Percentiles rank a stretch among this genome's conserved stretches.
phyloP scores from a whole-genome alignment of 768 basidiomycete genomes.

The Kwoniella dejecticola region DNA sequence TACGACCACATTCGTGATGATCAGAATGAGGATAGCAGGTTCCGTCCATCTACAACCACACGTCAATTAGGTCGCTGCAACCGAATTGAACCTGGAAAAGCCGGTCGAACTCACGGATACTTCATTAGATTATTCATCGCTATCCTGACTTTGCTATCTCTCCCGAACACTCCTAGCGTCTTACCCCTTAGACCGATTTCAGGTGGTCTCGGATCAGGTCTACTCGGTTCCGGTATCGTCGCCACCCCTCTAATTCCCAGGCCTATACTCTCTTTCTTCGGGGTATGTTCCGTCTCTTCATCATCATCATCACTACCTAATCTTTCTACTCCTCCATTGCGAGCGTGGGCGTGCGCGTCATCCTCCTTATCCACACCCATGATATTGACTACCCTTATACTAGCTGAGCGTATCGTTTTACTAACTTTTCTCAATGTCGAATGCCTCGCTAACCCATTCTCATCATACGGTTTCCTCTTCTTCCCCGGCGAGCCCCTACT shows the following conservation, averaged over 20 bases:
- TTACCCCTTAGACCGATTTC: conserved; percentile 66
- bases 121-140: conserved; percentile 70
- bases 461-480: conserved; percentile 31
- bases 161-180: conserved; percentile 75
- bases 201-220: conserved; percentile 43
- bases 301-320: conserved; percentile 25
- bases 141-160: conserved; percentile 66
- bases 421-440: conserved; percentile 38
- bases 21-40: conserved; percentile 76
- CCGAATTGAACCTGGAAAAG: no score
- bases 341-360: no score
- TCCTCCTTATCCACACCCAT: conserved; percentile 30
- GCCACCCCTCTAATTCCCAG: conserved; percentile 1
- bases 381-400: conserved; percentile 40
- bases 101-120: conserved; percentile 63
- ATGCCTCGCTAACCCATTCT: conserved; percentile 28
- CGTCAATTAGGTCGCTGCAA: no score
- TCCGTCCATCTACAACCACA: conserved; percentile 85
- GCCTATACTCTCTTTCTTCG: conserved; percentile 9
- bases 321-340: conserved; percentile 20
- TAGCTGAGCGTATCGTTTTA: conserved; percentile 39
- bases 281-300: neutral
- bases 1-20: conserved; percentile 78
- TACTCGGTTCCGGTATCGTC: neutral
- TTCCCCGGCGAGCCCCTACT: conserved; percentile 7